A percentile compares a stretch with the other conserved stretches of the same genome.
Conservation (phyloP, 2,329 filamentous ascomycete genomes). For the Ascochyta pisi region DNA sequence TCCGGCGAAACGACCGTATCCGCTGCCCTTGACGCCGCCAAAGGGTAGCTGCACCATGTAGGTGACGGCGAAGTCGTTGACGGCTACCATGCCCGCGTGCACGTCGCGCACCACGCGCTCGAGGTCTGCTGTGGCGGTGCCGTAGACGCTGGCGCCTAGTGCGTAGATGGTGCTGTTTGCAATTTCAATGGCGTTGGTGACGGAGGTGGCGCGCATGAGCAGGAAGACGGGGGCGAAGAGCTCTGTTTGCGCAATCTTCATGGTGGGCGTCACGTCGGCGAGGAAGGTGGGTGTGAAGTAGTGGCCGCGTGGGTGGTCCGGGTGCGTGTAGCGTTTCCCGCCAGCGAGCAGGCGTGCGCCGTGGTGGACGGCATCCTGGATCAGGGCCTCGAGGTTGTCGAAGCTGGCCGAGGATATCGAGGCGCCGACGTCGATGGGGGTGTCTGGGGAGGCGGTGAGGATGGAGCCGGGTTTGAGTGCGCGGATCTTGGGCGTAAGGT, state of each 20-base stretch:
- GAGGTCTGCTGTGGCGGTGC: constrained; percentile 65
- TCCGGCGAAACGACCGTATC: constrained; percentile 89
- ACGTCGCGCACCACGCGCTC: constrained; percentile 70
- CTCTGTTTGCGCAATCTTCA: constrained; percentile 89
- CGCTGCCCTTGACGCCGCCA: constrained; percentile 86
- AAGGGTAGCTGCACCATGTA: constrained; percentile 96
- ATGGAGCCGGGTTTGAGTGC: constrained; percentile 77
- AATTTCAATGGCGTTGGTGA: constrained; percentile 72
- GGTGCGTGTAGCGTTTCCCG: constrained; percentile 75
- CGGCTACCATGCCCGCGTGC: constrained; percentile 85
- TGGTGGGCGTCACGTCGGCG: constrained; percentile 82
- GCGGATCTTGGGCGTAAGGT: constrained; percentile 76
- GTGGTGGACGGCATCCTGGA: constrained; percentile 75
- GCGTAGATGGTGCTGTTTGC: constrained; percentile 87
- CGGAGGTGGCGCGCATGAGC: constrained; percentile 75
- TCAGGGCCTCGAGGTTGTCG: constrained; percentile 74
- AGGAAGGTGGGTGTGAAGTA: constrained; percentile 94
- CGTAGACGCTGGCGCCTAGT: constrained; percentile 89
- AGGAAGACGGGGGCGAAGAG: constrained; percentile 93
- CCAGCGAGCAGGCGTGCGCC: constrained; percentile 85
- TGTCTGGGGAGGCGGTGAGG: constrained; percentile 55
- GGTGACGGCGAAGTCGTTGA: constrained; percentile 94
- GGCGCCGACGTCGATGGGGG: constrained; percentile 79
- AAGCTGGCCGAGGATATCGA: constrained; percentile 85
- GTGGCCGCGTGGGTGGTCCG: constrained; percentile 76